Evolutionary conservation across 331 rosid species (phyloP).

Genomic region (Ulmus americana): DNA sequence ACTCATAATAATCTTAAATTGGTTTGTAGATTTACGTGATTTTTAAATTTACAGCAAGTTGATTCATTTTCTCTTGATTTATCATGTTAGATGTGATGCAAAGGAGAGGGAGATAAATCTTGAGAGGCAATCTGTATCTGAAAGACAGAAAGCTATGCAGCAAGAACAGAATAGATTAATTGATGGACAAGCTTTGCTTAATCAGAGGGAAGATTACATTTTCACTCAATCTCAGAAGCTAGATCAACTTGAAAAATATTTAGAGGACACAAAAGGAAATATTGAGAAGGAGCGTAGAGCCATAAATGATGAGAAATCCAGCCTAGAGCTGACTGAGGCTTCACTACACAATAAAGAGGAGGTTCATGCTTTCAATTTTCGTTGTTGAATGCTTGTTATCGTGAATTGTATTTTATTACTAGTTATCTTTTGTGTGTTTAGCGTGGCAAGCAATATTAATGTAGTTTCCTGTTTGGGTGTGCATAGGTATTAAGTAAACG

Average conservation of each 20-base stretch:
- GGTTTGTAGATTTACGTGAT: constrained; percentile 5
- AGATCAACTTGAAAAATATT: constrained; percentile 57
- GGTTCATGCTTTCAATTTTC: constrained; percentile 34
- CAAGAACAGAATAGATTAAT: constrained; percentile 79
- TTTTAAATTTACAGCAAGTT: constrained; percentile 12
- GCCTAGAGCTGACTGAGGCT: constrained; percentile 48
- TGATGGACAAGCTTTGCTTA: constrained; percentile 71
- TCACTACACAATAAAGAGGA: constrained; percentile 55
- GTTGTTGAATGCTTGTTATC: constrained; percentile 1
- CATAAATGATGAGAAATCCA: constrained; percentile 55
- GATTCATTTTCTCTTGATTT: constrained; percentile 15
- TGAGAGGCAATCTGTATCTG: constrained; percentile 69
- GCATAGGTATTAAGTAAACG: constrained; percentile 49
- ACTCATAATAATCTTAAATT: background rate
- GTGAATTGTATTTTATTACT: constrained; percentile 1
- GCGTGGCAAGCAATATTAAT: constrained; percentile 17
- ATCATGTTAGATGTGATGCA: constrained; percentile 59
- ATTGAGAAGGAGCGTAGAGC: constrained; percentile 48
- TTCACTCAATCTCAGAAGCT: constrained; percentile 62
- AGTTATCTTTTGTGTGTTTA: constrained; percentile 11
- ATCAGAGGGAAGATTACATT: constrained; percentile 74
- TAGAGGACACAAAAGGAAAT: constrained; percentile 46
- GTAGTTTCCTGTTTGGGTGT: constrained; percentile 20
- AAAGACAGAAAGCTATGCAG: constrained; percentile 69
- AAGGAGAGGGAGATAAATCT: constrained; percentile 68